Conservation (phyloP, 1,139 yeast species). For the Geotrichum carabidarum region DNA sequence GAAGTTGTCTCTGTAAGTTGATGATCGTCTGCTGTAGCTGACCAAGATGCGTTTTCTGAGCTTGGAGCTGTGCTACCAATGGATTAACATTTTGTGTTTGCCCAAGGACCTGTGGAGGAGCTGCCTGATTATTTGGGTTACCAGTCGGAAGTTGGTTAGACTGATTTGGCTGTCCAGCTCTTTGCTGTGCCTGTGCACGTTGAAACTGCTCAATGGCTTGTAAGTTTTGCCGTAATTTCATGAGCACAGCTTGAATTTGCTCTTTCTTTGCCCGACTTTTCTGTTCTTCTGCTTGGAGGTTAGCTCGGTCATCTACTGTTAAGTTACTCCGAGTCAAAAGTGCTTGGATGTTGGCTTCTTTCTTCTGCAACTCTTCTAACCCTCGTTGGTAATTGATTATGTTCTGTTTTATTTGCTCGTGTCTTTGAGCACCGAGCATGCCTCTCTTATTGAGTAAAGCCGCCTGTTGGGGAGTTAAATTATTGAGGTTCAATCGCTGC, state of each 20-base stretch:
- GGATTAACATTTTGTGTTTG: background rate
- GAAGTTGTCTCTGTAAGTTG: constrained; percentile 33
- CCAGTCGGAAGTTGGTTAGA: constrained; percentile 4
- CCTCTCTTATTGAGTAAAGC: constrained; percentile 3
- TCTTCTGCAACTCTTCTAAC: constrained; percentile 24
- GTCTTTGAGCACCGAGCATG: constrained; percentile 20
- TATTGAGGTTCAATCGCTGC: constrained; percentile 23
- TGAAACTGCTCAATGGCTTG: constrained; percentile 11
- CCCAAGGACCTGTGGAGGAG: constrained; percentile 23
- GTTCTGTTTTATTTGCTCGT: constrained; percentile 28
- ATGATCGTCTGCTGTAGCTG: constrained; percentile 29
- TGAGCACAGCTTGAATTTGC: background rate
- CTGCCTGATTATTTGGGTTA: constrained; percentile 23
- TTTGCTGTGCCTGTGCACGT: constrained; percentile 16
- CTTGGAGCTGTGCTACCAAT: background rate
- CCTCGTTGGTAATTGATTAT: constrained; percentile 24
- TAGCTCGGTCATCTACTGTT: constrained; percentile 23
- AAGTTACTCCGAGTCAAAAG: constrained; percentile 24
- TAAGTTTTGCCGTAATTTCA: background rate
- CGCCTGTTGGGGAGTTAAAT: constrained; percentile 11
- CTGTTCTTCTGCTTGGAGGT: constrained; percentile 26
- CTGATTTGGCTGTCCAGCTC: background rate
- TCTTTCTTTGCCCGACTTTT: constrained; percentile 25
- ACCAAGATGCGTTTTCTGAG: constrained; percentile 16
- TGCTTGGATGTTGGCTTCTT: constrained; percentile 25